These are phyloP conservation scores for Ustilago tritici DNA, from an alignment of 1,284 basidiomycete species.

Conservation along the genomic window DNA sequence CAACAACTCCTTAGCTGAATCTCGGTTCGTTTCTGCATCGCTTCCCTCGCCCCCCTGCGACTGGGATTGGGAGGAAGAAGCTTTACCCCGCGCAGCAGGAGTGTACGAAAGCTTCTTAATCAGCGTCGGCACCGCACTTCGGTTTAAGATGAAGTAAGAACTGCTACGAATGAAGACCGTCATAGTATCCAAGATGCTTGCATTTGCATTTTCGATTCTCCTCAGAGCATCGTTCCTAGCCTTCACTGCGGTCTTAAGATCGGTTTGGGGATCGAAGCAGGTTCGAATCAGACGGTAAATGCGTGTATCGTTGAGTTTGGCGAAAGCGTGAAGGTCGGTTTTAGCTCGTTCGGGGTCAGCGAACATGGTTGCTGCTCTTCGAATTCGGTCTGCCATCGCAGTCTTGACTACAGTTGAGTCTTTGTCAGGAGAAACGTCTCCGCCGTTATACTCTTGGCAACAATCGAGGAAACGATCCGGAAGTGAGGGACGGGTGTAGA, in stretches of 20 bases:
- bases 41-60: conserved; percentile 22
- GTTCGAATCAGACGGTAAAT: conserved; percentile 86
- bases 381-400: conserved; percentile 48
- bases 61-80: conserved; percentile 13
- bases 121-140: conserved; percentile 86
- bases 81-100: conserved; percentile 10
- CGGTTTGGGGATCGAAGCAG: conserved; percentile 84
- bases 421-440: conserved; percentile 83
- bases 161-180: conserved; percentile 79
- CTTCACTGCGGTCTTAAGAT: conserved; percentile 84
- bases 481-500: conserved; percentile 36
- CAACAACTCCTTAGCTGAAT: conserved; percentile 69
- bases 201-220: conserved; percentile 46
- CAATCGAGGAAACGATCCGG: conserved; percentile 53
- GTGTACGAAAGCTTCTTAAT: conserved; percentile 35
- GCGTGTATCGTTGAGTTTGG: conserved; percentile 85
- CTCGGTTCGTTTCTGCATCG: conserved; percentile 47
- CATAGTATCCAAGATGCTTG: conserved; percentile 74
- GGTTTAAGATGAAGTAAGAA: conserved; percentile 82
- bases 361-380: conserved; percentile 23
- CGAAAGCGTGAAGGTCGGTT: conserved; percentile 85
- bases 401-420: conserved; percentile 71
- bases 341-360: conserved; percentile 78
- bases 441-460: conserved; percentile 70
- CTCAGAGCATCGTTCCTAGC: conserved; percentile 64